These are phyloP conservation scores for Sporobolomyces pararoseus DNA, from an alignment of 768 basidiomycete species.

Conservation along the genomic window DNA sequence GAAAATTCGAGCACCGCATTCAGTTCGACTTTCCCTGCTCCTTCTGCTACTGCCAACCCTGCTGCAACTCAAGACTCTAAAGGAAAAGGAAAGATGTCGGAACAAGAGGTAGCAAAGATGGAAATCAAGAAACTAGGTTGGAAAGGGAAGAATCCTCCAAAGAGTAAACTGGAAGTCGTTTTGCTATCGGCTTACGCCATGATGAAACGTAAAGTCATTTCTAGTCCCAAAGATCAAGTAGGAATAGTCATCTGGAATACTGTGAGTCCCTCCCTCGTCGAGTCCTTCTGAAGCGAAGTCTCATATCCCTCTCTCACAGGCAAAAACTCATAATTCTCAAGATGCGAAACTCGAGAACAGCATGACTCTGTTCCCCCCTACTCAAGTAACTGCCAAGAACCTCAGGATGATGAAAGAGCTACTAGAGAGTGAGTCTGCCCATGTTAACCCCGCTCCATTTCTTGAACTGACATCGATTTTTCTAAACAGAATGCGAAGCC, in stretches of 20 bases:
- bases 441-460: no score
- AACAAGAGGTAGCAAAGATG: neutral
- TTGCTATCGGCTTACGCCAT: slow-evolving; percentile 80
- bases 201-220: slow-evolving; percentile 82
- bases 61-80: neutral
- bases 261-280: slow-evolving; percentile 54
- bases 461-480: neutral
- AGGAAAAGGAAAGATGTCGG: neutral
- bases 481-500: slow-evolving; percentile 60
- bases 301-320: slow-evolving; percentile 3
- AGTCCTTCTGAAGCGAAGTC: no score
- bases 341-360: slow-evolving; percentile 62
- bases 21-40: slow-evolving; percentile 7
- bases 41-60: neutral
- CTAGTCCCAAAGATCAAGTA: slow-evolving; percentile 80
- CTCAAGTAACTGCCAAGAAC: slow-evolving; percentile 70
- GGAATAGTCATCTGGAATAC: slow-evolving; percentile 92
- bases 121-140: slow-evolving; percentile 53
- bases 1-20: neutral
- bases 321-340: slow-evolving; percentile 5
- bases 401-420: slow-evolving; percentile 74
- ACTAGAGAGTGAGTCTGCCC: slow-evolving; percentile 62
- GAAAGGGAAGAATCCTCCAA: slow-evolving; percentile 55
- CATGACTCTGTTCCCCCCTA: slow-evolving; percentile 70
- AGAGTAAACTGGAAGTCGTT: slow-evolving; percentile 71